Percentiles rank a stretch among this genome's conserved stretches.
Evolutionary conservation across 139 green algal genomes (phyloP).

Genomic region (Volvox africanus): DNA sequence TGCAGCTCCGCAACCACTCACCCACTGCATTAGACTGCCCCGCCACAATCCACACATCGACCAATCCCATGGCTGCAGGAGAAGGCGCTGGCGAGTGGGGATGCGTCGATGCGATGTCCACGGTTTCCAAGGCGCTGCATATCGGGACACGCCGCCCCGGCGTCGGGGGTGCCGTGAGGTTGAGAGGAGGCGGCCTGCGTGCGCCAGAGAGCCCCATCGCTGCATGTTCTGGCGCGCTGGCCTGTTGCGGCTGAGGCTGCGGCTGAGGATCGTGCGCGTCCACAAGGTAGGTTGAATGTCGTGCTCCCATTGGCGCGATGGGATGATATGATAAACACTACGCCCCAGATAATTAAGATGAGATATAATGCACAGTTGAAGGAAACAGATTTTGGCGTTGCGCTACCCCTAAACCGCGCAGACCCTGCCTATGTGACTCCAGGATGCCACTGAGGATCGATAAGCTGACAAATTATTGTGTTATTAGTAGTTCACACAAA

Average conservation of each 20-base stretch:
- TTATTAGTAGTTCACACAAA: too few relatives aligned
- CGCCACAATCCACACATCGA: conserved; percentile 35
- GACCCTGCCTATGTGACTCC: too few relatives aligned
- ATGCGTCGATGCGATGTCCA: conserved; percentile 17
- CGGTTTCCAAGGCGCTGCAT: conserved; percentile 8
- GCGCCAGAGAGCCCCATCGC: not conserved
- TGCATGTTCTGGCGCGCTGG: not conserved
- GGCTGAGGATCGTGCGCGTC: not conserved
- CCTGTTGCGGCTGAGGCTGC: not conserved
- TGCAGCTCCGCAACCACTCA: not conserved
- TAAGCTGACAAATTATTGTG: too few relatives aligned
- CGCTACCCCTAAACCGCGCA: too few relatives aligned
- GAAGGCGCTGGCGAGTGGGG: conserved; percentile 32
- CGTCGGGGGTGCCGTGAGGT: not conserved
- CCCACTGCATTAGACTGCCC: conserved; percentile 42
- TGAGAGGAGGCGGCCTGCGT: not conserved
- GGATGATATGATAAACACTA: not conserved
- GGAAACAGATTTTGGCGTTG: too few relatives aligned
- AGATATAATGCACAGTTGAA: too few relatives aligned
- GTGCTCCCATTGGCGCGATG: not conserved
- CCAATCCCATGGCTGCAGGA: not conserved
- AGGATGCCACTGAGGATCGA: too few relatives aligned
- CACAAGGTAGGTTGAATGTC: conserved; percentile 26
- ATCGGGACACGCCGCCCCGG: not conserved
- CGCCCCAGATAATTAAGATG: too few relatives aligned